phyloP scores from a whole-genome alignment of 441 rosid genomes.

The Adansonia gregorii region DNA sequence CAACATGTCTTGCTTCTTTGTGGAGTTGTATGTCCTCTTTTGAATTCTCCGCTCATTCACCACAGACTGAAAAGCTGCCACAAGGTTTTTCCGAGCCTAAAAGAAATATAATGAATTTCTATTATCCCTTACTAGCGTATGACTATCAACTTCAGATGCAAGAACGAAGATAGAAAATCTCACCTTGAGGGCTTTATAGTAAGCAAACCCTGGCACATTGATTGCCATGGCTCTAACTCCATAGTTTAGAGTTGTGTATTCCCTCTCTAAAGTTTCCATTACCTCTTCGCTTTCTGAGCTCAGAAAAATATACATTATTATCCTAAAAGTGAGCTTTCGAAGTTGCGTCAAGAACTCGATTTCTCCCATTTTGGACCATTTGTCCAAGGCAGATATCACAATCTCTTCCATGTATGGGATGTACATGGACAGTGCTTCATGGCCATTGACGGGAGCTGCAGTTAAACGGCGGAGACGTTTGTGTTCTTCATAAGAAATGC shows the following conservation, averaged over 20 bases:
- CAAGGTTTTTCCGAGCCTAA: constrained; percentile 81
- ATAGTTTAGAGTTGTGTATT: constrained; percentile 69
- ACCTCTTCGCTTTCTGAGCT: constrained; percentile 66
- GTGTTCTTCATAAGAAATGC: constrained; percentile 76
- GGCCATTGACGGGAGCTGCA: constrained; percentile 78
- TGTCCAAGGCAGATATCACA: constrained; percentile 54
- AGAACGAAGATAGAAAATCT: neutral
- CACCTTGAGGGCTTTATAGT: constrained; percentile 80
- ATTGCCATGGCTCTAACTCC: constrained; percentile 91
- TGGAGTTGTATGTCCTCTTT: constrained; percentile 19
- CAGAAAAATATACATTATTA: constrained; percentile 79
- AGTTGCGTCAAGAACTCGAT: constrained; percentile 67
- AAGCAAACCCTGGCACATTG: constrained; percentile 86
- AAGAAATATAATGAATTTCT: neutral
- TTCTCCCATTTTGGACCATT: constrained; percentile 71
- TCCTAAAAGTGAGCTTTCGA: constrained; percentile 78
- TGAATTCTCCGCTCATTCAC: constrained; percentile 54
- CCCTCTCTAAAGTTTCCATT: constrained; percentile 74
- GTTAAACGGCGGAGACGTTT: constrained; percentile 80
- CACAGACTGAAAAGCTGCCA: constrained; percentile 53
- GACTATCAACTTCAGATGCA: neutral
- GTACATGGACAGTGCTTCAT: constrained; percentile 74
- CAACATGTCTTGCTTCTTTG: constrained; percentile 69
- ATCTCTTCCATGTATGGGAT: constrained; percentile 63
- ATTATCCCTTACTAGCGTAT: neutral